These are phyloP conservation scores for Sporothrix pseudoabietina DNA, from an alignment of 2,329 filamentous ascomycete species.

Conservation along the genomic window DNA sequence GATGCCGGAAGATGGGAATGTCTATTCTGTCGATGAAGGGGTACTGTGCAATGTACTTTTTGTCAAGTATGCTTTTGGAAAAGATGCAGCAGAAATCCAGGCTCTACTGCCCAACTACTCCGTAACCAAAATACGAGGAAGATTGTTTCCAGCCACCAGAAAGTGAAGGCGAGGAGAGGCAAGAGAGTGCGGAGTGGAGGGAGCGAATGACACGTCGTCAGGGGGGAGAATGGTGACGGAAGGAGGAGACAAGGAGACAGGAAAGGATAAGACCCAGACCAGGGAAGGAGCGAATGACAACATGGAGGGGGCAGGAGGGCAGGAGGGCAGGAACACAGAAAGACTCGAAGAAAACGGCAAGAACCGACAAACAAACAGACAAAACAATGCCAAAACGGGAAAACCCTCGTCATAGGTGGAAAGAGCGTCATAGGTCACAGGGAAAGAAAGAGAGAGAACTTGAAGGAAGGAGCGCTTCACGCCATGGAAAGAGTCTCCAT, in stretches of 20 bases:
- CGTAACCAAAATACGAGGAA: too few species aligned
- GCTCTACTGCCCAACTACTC: background rate
- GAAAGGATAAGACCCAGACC: background rate
- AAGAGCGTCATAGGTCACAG: background rate
- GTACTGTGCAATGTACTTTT: background rate
- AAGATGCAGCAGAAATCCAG: background rate
- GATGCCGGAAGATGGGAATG: background rate
- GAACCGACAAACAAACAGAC: background rate
- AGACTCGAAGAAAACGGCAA: background rate
- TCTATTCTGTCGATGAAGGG: background rate
- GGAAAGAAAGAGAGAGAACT: background rate
- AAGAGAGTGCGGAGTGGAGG: background rate
- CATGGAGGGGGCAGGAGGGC: background rate
- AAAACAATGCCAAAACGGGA: too few species aligned
- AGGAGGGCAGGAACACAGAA: background rate
- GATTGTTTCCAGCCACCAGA: background rate
- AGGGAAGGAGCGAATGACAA: slow-evolving; percentile 12
- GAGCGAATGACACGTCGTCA: background rate
- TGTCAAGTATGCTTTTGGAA: background rate
- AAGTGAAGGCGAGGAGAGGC: background rate
- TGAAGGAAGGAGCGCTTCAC: background rate
- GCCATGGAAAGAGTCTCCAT: background rate
- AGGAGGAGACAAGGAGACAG: background rate
- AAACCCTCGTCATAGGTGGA: slow-evolving; percentile 1
- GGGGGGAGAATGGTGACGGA: background rate